Conservation (phyloP, 2,329 filamentous ascomycete species). For the Hawksworthiomyces lignivorus region DNA sequence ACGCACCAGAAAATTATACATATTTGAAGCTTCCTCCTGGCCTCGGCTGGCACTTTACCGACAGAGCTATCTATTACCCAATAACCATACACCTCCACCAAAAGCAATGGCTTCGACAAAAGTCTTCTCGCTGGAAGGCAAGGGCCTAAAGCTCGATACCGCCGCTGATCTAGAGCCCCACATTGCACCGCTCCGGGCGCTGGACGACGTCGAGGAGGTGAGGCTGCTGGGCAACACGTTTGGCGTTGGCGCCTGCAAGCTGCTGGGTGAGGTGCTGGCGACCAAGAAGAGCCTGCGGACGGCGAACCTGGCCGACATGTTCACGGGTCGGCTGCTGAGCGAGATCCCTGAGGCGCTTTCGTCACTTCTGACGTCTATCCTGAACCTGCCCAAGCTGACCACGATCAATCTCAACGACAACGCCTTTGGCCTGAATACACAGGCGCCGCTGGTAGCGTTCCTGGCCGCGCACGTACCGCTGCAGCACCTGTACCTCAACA, state of each 20-base stretch:
- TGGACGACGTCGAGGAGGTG: conserved; percentile 74
- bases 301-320: conserved; percentile 94
- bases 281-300: conserved; percentile 77
- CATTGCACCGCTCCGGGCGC: conserved; percentile 65
- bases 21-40: too few species aligned
- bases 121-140: conserved; percentile 85
- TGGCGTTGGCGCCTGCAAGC: conserved; percentile 79
- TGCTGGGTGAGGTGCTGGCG: conserved; percentile 72
- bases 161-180: conserved; percentile 80
- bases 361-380: conserved; percentile 74
- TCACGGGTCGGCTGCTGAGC: conserved; percentile 84
- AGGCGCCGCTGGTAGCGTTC: conserved; percentile 87
- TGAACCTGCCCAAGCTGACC: conserved; percentile 77
- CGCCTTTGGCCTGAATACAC: conserved; percentile 92
- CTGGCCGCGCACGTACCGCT: conserved; percentile 81
- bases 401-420: conserved; percentile 97
- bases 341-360: conserved; percentile 91
- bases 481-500: conserved; percentile 92
- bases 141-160: conserved; percentile 84
- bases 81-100: too few species aligned
- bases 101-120: conserved; percentile 54
- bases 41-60: too few species aligned
- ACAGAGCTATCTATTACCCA: too few species aligned
- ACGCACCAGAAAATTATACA: conserved; percentile 10
- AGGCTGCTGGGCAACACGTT: conserved; percentile 85